These are phyloP conservation scores for Malus hybrid DNA, from an alignment of 331 rosid genomes.

Conservation along the genomic window DNA sequence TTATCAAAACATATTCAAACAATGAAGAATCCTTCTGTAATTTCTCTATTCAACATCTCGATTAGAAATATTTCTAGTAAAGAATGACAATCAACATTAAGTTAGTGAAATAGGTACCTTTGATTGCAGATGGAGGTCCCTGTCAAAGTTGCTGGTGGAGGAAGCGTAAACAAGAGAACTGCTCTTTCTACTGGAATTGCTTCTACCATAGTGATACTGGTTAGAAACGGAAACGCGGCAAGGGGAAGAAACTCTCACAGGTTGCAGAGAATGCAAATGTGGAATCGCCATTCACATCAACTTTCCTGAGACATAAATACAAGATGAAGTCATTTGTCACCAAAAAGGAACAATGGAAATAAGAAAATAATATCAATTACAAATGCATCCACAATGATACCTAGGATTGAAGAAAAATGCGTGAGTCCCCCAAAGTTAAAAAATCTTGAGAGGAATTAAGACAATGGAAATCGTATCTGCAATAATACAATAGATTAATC, in stretches of 20 bases:
- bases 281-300: constrained; percentile 19
- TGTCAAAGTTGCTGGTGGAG: constrained; percentile 9
- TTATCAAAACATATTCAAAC: background rate
- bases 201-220: background rate
- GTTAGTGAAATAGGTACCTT: background rate
- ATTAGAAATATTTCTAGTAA: background rate
- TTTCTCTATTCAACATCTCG: background rate
- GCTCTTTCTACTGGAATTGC: background rate
- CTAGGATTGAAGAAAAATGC: background rate
- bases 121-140: background rate
- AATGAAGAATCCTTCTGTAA: background rate
- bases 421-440: background rate
- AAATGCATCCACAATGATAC: background rate
- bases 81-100: background rate
- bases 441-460: background rate
- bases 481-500: background rate
- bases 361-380: background rate
- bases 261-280: constrained; percentile 9
- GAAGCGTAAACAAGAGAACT: constrained; percentile 10
- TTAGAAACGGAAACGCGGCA: background rate
- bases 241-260: constrained; percentile 10
- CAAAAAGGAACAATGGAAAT: background rate
- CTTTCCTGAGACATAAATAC: background rate
- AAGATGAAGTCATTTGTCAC: background rate
- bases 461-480: background rate